Conservation (phyloP, 208 protist genomes). For the Trypanosoma melophagium region DNA sequence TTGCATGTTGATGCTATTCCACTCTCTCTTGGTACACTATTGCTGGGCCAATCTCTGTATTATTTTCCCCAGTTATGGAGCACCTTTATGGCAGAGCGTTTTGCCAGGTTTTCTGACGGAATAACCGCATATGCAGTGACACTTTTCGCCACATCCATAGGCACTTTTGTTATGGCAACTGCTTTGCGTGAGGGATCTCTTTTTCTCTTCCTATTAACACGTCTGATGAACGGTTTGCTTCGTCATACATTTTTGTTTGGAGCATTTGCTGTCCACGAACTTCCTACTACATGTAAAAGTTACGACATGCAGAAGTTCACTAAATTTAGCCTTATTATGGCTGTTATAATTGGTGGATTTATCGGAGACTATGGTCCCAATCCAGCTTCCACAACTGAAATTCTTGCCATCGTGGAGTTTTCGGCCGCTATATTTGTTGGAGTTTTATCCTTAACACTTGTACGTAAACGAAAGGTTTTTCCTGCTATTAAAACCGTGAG, state of each 20-base stretch:
- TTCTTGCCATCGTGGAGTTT: constrained; percentile 21
- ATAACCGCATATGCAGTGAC: constrained; percentile 33
- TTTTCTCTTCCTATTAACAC: constrained; percentile 49
- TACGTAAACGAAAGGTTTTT: constrained; percentile 15
- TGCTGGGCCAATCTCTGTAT: constrained; percentile 51
- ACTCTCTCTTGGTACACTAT: constrained; percentile 5
- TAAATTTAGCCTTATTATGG: constrained; percentile 6
- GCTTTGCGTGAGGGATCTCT: constrained; percentile 37
- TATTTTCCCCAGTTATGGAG: constrained; percentile 56
- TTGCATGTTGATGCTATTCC: constrained; percentile 9
- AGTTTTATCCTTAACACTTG: constrained; percentile 8
- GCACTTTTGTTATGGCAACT: constrained; percentile 31
- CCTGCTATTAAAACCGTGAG: constrained; percentile 1
- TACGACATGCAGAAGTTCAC: neutral
- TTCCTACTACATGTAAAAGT: neutral
- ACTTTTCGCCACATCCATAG: constrained; percentile 36
- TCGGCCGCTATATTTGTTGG: constrained; percentile 3
- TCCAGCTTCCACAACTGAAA: neutral
- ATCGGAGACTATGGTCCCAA: constrained; percentile 14
- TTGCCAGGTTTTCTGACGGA: constrained; percentile 33
- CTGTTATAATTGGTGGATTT: constrained; percentile 23
- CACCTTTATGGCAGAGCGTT: constrained; percentile 42
- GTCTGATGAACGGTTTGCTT: constrained; percentile 57
- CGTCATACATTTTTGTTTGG: constrained; percentile 34
- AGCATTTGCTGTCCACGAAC: constrained; percentile 12